Conservation (phyloP, 2,329 filamentous ascomycete species). For the Aspergillus ochraceoroseus region DNA sequence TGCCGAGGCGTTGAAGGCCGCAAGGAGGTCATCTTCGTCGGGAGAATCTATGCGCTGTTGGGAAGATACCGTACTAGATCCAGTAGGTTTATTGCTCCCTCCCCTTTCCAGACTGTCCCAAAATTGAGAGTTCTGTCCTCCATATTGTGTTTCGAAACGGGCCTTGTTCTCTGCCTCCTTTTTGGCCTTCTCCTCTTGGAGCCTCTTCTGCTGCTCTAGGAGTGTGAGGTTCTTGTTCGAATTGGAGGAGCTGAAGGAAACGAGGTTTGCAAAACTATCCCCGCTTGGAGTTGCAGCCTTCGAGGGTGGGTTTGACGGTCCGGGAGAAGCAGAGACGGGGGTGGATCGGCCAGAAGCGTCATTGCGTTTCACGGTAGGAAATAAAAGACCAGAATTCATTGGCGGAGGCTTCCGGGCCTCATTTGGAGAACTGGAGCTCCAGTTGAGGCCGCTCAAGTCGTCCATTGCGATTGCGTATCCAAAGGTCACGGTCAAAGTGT, state of each 20-base stretch:
- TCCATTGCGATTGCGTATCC: constrained; percentile 38
- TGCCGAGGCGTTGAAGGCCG: constrained; percentile 57
- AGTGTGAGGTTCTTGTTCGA: constrained; percentile 64
- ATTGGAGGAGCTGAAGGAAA: constrained; percentile 52
- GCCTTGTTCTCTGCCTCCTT: constrained; percentile 70
- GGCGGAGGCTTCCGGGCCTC: constrained; percentile 36
- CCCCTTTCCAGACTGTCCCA: constrained; percentile 66
- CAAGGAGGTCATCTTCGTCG: constrained; percentile 56
- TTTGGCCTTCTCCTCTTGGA: constrained; percentile 69
- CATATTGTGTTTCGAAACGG: constrained; percentile 71
- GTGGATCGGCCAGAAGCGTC: constrained; percentile 43
- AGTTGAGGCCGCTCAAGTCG: constrained; percentile 46
- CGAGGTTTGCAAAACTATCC: constrained; percentile 59
- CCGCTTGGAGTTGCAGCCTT: constrained; percentile 42
- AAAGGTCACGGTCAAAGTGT: constrained; percentile 15
- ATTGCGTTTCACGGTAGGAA: constrained; percentile 36
- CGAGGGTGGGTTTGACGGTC: constrained; percentile 34
- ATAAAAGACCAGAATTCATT: constrained; percentile 34
- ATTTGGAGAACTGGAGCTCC: constrained; percentile 36
- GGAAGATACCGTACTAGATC: constrained; percentile 38
- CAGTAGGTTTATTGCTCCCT: constrained; percentile 43
- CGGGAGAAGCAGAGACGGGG: constrained; percentile 35
- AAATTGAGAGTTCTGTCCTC: constrained; percentile 60
- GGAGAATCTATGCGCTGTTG: constrained; percentile 49
- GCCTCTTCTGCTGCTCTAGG: constrained; percentile 59